Evolutionary conservation across 108 stramenopile genomes (phyloP).

Genomic region (Pseudonitzschia multiseries): DNA sequence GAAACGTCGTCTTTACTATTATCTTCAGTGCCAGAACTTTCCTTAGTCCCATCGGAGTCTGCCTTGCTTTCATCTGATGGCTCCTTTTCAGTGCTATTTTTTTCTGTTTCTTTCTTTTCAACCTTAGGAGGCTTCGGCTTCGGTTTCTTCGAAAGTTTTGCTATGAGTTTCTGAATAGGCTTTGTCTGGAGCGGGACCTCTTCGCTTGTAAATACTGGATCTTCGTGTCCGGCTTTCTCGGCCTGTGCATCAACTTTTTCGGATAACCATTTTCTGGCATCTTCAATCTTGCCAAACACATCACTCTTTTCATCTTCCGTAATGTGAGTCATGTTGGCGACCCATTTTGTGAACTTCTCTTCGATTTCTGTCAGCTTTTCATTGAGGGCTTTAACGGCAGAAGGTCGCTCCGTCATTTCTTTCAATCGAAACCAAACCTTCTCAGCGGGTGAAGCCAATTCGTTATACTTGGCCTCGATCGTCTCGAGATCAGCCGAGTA

Average conservation of each 20-base stretch:
- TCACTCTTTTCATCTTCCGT: constrained; percentile 91
- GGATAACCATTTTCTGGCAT: constrained; percentile 72
- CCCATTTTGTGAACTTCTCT: constrained; percentile 85
- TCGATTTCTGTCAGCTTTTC: constrained; percentile 65
- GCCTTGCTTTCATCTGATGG: constrained; percentile 18
- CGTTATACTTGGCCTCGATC: constrained; percentile 79
- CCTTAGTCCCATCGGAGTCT: constrained; percentile 20
- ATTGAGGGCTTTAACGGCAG: constrained; percentile 64
- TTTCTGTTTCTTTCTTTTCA: constrained; percentile 44
- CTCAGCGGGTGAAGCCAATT: constrained; percentile 79
- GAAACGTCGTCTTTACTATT: background rate
- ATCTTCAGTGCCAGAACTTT: background rate
- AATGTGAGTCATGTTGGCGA: constrained; percentile 80
- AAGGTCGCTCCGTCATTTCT: constrained; percentile 83
- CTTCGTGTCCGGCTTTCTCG: constrained; percentile 63
- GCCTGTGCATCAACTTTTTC: constrained; percentile 77
- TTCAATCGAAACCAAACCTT: constrained; percentile 79
- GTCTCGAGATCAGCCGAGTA: constrained; percentile 83
- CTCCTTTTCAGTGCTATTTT: constrained; percentile 26
- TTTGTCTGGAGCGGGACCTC: constrained; percentile 82
- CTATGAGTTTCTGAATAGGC: constrained; percentile 61
- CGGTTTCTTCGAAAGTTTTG: constrained; percentile 76
- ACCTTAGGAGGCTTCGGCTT: constrained; percentile 74
- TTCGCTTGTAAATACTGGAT: constrained; percentile 79
- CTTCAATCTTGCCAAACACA: constrained; percentile 71